phyloP scores from a whole-genome alignment of 2,329 filamentous ascomycete genomes.

The Colletotrichum zoysiae region DNA sequence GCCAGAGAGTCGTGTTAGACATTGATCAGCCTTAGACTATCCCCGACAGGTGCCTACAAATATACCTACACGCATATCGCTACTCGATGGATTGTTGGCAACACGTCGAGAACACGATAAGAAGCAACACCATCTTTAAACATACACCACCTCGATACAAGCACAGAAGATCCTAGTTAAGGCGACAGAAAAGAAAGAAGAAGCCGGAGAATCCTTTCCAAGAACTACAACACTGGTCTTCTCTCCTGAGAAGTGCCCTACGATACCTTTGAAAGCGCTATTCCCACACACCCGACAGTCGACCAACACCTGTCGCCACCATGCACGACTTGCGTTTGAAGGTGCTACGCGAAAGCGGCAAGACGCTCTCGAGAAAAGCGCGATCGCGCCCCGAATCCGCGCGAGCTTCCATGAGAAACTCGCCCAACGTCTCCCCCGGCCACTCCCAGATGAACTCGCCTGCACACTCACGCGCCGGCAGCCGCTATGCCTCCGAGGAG shows the following conservation, averaged over 20 bases:
- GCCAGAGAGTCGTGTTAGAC: neutral
- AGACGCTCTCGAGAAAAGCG: constrained; percentile 79
- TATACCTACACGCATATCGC: neutral
- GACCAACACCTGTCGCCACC: constrained; percentile 14
- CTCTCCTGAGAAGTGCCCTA: constrained; percentile 18
- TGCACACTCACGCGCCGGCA: constrained; percentile 69
- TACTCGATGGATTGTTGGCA: constrained; percentile 25
- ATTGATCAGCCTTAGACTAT: neutral
- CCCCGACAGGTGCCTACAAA: neutral
- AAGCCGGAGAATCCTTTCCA: neutral
- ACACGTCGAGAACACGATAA: constrained; percentile 2
- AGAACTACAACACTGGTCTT: constrained; percentile 5
- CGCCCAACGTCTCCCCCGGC: constrained; percentile 69
- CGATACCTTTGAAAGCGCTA: neutral
- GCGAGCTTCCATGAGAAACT: constrained; percentile 68
- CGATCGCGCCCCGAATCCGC: constrained; percentile 67
- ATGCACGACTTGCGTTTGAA: constrained; percentile 78
- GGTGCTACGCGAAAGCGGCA: constrained; percentile 76
- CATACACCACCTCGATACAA: constrained; percentile 15
- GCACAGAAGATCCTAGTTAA: constrained; percentile 21
- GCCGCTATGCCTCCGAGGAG: constrained; percentile 74
- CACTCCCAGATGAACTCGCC: constrained; percentile 70
- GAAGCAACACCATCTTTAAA: constrained; percentile 19
- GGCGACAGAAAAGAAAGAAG: neutral
- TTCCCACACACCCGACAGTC: neutral